phyloP scores from a whole-genome alignment of 495 filamentous ascomycete genomes.

The Neurospora hispaniola region DNA sequence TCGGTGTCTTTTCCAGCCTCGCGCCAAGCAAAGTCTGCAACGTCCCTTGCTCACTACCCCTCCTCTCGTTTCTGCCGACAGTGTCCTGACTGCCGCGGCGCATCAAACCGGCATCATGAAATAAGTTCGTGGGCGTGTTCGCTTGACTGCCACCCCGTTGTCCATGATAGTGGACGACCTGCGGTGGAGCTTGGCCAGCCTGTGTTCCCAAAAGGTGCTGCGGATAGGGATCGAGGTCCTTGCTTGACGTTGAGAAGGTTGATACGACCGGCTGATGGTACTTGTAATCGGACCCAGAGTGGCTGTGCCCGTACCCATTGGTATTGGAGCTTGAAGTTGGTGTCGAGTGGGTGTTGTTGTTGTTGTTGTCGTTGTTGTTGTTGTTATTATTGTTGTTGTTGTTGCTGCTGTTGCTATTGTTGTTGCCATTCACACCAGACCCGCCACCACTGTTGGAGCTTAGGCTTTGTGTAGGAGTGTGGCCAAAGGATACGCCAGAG shows the following conservation, averaged over 20 bases:
- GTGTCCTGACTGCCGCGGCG: slow-evolving; percentile 33
- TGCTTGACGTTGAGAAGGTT: slow-evolving; percentile 66
- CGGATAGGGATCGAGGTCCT: slow-evolving; percentile 62
- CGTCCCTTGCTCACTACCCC: slow-evolving; percentile 12
- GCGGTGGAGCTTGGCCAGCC: slow-evolving; percentile 48
- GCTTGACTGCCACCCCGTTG: slow-evolving; percentile 49
- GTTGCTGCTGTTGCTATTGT: slow-evolving; percentile 17
- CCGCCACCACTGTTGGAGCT: slow-evolving; percentile 22
- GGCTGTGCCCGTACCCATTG: not conserved
- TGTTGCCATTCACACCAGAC: slow-evolving; percentile 3
- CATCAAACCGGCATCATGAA: slow-evolving; percentile 26
- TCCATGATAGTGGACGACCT: slow-evolving; percentile 52
- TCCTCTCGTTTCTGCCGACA: slow-evolving; percentile 16
- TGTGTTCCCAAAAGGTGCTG: slow-evolving; percentile 49
- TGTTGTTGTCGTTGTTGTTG: slow-evolving; percentile 14
- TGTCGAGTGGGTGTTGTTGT: slow-evolving; percentile 17
- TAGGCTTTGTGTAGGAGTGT: slow-evolving; percentile 28
- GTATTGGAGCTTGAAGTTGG: slow-evolving; percentile 2
- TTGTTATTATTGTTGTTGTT: slow-evolving; percentile 15
- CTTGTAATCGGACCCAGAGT: slow-evolving; percentile 25
- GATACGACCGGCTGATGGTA: slow-evolving; percentile 59
- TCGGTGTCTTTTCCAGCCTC: slow-evolving; percentile 13
- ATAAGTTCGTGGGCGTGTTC: slow-evolving; percentile 44
- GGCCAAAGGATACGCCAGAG: slow-evolving; percentile 19
- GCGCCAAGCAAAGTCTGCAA: slow-evolving; percentile 32